Conservation (phyloP, 2,329 filamentous ascomycete species). For the Fusarium drepaniforme region DNA sequence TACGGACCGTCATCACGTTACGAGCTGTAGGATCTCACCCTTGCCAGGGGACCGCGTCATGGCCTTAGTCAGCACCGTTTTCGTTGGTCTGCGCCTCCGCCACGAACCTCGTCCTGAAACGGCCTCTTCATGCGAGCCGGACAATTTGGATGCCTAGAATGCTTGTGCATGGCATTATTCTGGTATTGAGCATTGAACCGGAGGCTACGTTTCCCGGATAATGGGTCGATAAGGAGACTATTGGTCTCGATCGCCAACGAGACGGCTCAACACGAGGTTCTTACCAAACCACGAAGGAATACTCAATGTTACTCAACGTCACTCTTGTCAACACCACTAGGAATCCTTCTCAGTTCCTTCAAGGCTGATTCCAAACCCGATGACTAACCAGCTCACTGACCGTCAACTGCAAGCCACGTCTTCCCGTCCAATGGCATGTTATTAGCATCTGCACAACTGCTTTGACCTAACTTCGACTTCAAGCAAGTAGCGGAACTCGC, state of each 20-base stretch:
- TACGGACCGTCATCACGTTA: conserved; percentile 18
- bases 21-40: neutral
- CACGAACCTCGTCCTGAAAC: neutral
- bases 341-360: neutral
- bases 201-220: neutral
- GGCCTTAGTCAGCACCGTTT: conserved; percentile 29
- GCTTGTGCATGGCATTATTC: neutral
- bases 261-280: neutral
- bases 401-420: neutral
- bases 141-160: neutral
- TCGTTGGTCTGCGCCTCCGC: conserved; percentile 26
- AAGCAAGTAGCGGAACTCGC: neutral
- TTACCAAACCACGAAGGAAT: neutral
- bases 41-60: conserved; percentile 36
- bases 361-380: neutral
- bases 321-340: neutral
- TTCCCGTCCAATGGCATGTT: neutral
- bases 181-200: neutral
- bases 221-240: neutral
- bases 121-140: neutral
- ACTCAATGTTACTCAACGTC: neutral
- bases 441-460: neutral
- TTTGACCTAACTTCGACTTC: neutral
- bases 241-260: neutral
- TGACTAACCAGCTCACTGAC: neutral